phyloP scores from a whole-genome alignment of 208 protist species.

The Phytomonas sp. region DNA sequence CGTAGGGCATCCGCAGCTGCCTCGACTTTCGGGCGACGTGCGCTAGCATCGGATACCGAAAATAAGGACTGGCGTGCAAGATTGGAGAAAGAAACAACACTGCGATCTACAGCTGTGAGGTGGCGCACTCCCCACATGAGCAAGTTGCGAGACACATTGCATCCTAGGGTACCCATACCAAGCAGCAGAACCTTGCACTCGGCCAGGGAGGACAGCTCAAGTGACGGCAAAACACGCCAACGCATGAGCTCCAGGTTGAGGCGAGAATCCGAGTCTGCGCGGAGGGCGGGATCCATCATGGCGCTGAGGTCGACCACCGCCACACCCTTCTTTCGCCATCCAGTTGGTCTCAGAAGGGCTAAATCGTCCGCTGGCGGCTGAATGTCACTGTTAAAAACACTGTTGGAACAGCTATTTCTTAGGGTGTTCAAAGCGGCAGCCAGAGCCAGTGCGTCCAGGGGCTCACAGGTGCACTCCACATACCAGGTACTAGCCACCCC shows the following conservation, averaged over 20 bases:
- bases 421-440: not conserved
- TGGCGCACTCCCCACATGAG: conserved; percentile 95
- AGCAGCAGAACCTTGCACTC: conserved; percentile 91
- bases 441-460: conserved; percentile 15
- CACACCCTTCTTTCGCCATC: conserved; percentile 33
- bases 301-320: conserved; percentile 50
- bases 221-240: conserved; percentile 93
- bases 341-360: conserved; percentile 22
- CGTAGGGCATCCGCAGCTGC: conserved; percentile 85
- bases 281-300: conserved; percentile 82
- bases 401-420: not conserved
- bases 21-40: conserved; percentile 73
- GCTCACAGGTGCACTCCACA: conserved; percentile 28
- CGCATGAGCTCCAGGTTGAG: conserved; percentile 97
- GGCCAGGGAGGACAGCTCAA: conserved; percentile 87
- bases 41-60: conserved; percentile 70
- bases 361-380: not conserved
- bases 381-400: not conserved
- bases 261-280: conserved; percentile 54
- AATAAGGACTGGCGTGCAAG: conserved; percentile 91
- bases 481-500: conserved; percentile 25
- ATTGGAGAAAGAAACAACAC: conserved; percentile 95
- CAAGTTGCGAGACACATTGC: conserved; percentile 95
- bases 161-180: conserved; percentile 97
- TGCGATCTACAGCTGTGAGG: conserved; percentile 95